phyloP scores from a whole-genome alignment of 2,329 filamentous ascomycete species.

The Cercospora sp. region DNA sequence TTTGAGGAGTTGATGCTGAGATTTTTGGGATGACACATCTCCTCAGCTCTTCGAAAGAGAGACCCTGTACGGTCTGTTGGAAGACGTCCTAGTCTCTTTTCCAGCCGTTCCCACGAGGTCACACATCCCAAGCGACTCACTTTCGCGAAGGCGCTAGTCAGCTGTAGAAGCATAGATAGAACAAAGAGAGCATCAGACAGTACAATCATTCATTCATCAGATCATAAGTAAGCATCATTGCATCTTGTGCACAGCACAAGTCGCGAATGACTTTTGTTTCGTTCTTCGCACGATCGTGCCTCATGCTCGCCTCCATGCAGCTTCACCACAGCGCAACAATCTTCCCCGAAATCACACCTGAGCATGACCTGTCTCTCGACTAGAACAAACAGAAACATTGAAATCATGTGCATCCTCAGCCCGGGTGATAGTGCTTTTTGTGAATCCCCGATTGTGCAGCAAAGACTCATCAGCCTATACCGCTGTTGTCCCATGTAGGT shows the following conservation, averaged over 20 bases:
- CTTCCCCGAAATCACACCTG: neutral
- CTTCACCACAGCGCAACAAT: neutral
- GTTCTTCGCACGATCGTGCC: neutral
- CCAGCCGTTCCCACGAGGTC: neutral
- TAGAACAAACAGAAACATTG: neutral
- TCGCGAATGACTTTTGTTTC: neutral
- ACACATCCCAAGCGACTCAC: neutral
- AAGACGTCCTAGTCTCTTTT: neutral
- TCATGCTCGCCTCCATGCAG: neutral
- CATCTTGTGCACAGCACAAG: neutral
- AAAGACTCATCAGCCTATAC: neutral
- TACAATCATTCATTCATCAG: neutral
- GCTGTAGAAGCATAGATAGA: neutral
- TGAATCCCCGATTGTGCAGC: neutral
- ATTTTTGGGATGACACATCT: conserved; percentile 19
- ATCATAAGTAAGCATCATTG: neutral
- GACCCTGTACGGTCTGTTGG: neutral
- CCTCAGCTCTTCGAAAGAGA: neutral
- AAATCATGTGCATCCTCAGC: neutral
- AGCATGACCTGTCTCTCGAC: neutral
- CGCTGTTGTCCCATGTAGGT: neutral
- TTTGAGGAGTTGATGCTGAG: conserved; percentile 30
- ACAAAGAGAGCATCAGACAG: neutral
- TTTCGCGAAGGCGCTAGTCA: neutral
- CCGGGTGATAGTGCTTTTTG: neutral